Evolutionary conservation across 176 grass and related monocot species (phyloP), one percentile per base, ranked within the genome.

Genomic region (Ensete glaucum): DNA sequence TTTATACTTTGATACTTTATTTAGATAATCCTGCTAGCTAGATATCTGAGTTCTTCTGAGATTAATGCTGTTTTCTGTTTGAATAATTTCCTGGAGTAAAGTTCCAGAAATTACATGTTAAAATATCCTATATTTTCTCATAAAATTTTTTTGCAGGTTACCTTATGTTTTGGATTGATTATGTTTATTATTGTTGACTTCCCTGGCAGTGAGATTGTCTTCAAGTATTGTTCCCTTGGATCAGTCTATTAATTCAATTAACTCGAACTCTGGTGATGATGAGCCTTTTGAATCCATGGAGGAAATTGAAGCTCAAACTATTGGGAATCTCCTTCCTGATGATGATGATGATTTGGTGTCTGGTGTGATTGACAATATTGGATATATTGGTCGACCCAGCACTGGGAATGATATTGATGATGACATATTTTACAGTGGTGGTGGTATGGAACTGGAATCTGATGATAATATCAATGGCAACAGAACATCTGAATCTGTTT

Each of bases 231-330:
- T 52, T 73, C 21, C 70, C 75, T 62, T 75, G 54, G 74, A 73
- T 50, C 90, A 78, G 62, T 82, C 79, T 85, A 51, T 69, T 81
- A 73, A 81, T 78, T 51, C 77, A 75, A 59, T 51, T 78, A 72
- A 48, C 29, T 87, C 82, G 19, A 78, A 79, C 62, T 79, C 51
- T 20, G 77, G 71, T 3, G 74, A 58, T 70, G 79, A 92, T 82
- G 90, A 92, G 60, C 80, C 84, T 76, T 76, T 89, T 78, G 66
- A 76, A 50, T 85, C 87, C 67, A 89, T 89, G 90, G 76, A 84
- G 74, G 87, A 89, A 85, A 72, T 92, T 60, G 90, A 92, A 84
- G 90, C 87, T 76, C 84, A 92, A 85, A 89, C 90, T 58, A 92
- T 92, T 72, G 90, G 90, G 71, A 81, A 92, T 65, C 90, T 92